Base-by-base conservation (phyloP, 257 asterid genomes). In the Forsythia viridissima region DNA sequence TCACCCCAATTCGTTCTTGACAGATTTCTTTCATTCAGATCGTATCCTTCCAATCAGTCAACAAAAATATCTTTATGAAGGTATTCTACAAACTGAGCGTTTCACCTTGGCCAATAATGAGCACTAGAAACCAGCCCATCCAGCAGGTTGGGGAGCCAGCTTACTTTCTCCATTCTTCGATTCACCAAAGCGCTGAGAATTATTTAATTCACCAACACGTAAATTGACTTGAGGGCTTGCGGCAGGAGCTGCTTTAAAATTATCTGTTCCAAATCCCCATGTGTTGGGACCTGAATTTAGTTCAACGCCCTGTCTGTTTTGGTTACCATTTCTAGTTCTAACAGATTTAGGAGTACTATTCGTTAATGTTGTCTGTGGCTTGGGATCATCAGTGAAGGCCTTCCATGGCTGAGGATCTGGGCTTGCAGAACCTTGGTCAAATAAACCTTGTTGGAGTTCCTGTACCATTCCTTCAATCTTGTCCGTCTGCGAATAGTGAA, bases 101-200 rank as follows among this genome's bases (percentile, higher is more conserved):
- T 51, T 51, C 61, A 51, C 18, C n/a, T 51, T 15, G 3, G 61
- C 20, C 20, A 15, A 51, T 16, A 51, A 12, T 51, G 12, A 44
- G 51, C 8, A 51, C 81, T 82, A 88, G 84, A 88, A 94, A 57
- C 99, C 99, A 72, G 98, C 98, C 99, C 99, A 94, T 39, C 99
- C 99, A 68, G 97, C 94, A 73, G 99, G 99, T 81, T 89, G 96
- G 66, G 95, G 67, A 37, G 85, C 84, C 40, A 88, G 79, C 86
- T 86, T 91, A 77, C 84, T 87, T 44, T 79, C 92, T 18, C 74
- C 44, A 68, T 80, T 86, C 88, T 86, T 89, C 11, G 85, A 80
- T 68, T 82, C 92, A 38, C 82, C 86, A 74, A 88, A 86, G 4
- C 88, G 91, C 88, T 81, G 91, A 81, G 97, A 88, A 44, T 76